Evolutionary conservation across 2,329 filamentous ascomycete species (phyloP).

Genomic region (Monosporascus cannonballus): DNA sequence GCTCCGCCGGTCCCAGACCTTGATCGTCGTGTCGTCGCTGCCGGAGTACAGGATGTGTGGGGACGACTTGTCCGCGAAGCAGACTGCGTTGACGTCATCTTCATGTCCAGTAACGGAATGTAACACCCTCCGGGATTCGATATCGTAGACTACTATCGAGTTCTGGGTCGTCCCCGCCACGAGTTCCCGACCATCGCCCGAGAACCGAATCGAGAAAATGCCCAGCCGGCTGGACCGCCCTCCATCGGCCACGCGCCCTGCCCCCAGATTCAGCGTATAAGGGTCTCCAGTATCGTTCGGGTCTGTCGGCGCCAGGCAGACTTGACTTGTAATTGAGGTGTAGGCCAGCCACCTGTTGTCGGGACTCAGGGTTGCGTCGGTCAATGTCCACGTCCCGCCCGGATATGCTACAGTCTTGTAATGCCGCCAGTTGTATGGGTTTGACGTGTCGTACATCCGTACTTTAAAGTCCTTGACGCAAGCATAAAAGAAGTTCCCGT

Average conservation of each 20-base stretch:
- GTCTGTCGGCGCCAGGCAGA: constrained; percentile 83
- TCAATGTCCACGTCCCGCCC: constrained; percentile 90
- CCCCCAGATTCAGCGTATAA: constrained; percentile 58
- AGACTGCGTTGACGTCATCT: constrained; percentile 93
- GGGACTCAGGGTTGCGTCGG: constrained; percentile 83
- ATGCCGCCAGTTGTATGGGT: constrained; percentile 91
- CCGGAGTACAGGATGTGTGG: constrained; percentile 95
- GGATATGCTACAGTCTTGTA: constrained; percentile 88
- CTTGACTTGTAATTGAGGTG: constrained; percentile 76
- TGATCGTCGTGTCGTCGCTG: constrained; percentile 88
- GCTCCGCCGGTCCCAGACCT: constrained; percentile 92
- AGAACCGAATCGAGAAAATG: constrained; percentile 91
- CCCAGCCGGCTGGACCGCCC: constrained; percentile 40
- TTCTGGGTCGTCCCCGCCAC: constrained; percentile 79
- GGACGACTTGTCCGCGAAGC: constrained; percentile 81
- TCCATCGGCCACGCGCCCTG: constrained; percentile 11
- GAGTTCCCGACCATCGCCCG: constrained; percentile 82
- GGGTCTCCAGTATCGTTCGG: constrained; percentile 76
- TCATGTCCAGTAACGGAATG: constrained; percentile 72
- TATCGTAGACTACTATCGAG: constrained; percentile 84
- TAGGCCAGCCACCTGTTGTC: constrained; percentile 92
- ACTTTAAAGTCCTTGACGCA: constrained; percentile 91
- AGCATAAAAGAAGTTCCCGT: constrained; percentile 95
- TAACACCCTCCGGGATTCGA: constrained; percentile 71
- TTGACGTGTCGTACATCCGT: constrained; percentile 95